Conservation (phyloP, 2,329 filamentous ascomycete species). For the Penicillium oxalicum region DNA sequence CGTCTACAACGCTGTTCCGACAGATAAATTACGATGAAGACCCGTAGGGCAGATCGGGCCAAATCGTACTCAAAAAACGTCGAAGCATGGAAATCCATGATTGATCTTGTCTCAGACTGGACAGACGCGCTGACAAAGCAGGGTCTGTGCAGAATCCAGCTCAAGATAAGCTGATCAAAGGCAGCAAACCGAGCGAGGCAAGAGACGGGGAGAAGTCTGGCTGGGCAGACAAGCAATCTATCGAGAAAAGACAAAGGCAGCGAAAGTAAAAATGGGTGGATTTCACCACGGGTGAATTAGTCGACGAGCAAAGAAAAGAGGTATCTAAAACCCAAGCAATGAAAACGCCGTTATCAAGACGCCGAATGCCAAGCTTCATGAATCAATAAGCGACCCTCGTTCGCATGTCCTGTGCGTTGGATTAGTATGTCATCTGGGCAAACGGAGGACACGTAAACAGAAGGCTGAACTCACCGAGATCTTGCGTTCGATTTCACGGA, state of each 20-base stretch:
- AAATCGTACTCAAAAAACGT: constrained; percentile 49
- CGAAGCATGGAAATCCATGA: constrained; percentile 23
- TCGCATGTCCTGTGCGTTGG: constrained; percentile 46
- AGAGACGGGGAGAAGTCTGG: constrained; percentile 35
- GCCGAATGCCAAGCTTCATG: constrained; percentile 16
- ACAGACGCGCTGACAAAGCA: constrained; percentile 11
- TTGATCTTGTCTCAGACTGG: constrained; percentile 45
- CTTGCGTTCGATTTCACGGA: constrained; percentile 92
- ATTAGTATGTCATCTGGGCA: constrained; percentile 9
- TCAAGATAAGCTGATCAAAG: constrained; percentile 34
- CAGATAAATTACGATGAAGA: constrained; percentile 43
- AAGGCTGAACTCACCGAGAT: constrained; percentile 56
- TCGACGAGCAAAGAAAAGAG: constrained; percentile 17
- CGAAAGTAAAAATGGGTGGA: constrained; percentile 6
- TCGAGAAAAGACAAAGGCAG: not conserved
- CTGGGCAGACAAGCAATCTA: not conserved
- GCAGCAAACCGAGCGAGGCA: constrained; percentile 47
- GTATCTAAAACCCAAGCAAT: constrained; percentile 22
- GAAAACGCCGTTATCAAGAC: constrained; percentile 20
- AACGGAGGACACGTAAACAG: not conserved
- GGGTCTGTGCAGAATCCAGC: constrained; percentile 32
- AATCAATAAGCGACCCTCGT: constrained; percentile 51
- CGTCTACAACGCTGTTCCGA: constrained; percentile 29
- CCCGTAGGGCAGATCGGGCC: constrained; percentile 31
- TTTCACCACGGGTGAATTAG: constrained; percentile 8